Evolutionary conservation across 148 eudicot genomes (phyloP).

Genomic region (Rhododendron henanense): DNA sequence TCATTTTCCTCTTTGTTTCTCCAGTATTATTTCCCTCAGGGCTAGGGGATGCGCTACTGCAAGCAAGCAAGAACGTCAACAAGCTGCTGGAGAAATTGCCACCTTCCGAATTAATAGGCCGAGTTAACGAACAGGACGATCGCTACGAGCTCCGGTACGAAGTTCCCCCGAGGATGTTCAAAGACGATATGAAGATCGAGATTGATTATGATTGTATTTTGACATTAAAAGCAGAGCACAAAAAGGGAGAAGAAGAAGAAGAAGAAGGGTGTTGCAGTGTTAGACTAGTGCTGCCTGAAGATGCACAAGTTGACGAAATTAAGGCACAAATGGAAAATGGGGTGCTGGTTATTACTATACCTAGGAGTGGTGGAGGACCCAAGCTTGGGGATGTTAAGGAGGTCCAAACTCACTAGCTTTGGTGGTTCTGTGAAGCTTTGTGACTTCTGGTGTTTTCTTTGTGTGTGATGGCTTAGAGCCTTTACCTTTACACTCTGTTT

Average conservation of each 20-base stretch:
- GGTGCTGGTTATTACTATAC: neutral
- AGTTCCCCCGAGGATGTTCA: neutral
- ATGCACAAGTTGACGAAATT: constrained; percentile 2
- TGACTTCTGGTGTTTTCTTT: neutral
- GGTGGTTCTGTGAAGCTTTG: neutral
- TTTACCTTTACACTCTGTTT: too few relatives aligned
- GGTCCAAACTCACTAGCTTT: neutral
- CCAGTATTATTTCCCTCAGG: neutral
- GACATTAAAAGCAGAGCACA: constrained; percentile 5
- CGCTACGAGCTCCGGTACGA: neutral
- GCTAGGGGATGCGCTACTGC: constrained; percentile 2
- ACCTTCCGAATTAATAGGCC: neutral
- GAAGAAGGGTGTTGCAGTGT: neutral
- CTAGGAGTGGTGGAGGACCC: neutral
- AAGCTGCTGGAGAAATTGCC: neutral
- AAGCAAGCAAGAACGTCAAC: constrained; percentile 4
- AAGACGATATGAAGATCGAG: neutral
- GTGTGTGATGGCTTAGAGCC: too few relatives aligned
- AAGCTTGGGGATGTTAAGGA: neutral
- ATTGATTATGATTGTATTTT: neutral
- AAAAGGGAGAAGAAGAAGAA: neutral
- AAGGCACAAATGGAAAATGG: neutral
- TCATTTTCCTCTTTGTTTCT: neutral
- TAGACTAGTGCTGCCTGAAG: constrained; percentile 1
- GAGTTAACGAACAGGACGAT: neutral